A percentile compares a stretch with the other conserved stretches of the same genome.
These are phyloP conservation scores for Pulveroboletus sp. DNA, from an alignment of 768 basidiomycete genomes.

Conservation along the genomic window DNA sequence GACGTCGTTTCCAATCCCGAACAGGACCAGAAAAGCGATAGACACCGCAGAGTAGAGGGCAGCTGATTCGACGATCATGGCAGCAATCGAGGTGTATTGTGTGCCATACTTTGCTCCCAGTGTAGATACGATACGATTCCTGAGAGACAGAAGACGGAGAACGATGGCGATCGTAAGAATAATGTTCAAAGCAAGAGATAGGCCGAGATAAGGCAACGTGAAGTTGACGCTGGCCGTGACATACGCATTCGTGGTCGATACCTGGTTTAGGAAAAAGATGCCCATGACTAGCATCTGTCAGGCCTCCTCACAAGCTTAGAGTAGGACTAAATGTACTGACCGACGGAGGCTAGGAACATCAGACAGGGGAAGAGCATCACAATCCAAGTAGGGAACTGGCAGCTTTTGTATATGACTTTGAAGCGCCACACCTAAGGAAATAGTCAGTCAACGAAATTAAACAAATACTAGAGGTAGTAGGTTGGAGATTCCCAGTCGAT, in stretches of 20 bases:
- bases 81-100: conserved; percentile 31
- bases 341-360: conserved; percentile 5
- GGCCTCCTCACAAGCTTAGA: neutral
- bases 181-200: conserved; percentile 33
- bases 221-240: conserved; percentile 10
- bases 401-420: conserved; percentile 15
- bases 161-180: conserved; percentile 32
- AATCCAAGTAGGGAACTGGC: conserved; percentile 5
- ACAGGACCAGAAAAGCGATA: conserved; percentile 31
- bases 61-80: conserved; percentile 37
- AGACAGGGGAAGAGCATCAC: conserved; percentile 9
- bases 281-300: conserved; percentile 7
- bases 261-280: conserved; percentile 7
- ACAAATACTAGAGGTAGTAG: neutral
- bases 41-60: conserved; percentile 27
- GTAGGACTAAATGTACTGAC: neutral
- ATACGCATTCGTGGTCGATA: conserved; percentile 12
- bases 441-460: neutral
- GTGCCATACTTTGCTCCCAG: conserved; percentile 24
- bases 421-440: conserved; percentile 13
- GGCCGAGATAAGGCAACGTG: conserved; percentile 22
- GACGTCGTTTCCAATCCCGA: conserved; percentile 15
- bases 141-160: conserved; percentile 23
- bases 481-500: too few species aligned
- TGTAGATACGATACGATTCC: conserved; percentile 3